These are phyloP conservation scores for Nowakowskiella sp. DNA, from an alignment of 192 early-diverging fungal species.

Conservation along the genomic window DNA sequence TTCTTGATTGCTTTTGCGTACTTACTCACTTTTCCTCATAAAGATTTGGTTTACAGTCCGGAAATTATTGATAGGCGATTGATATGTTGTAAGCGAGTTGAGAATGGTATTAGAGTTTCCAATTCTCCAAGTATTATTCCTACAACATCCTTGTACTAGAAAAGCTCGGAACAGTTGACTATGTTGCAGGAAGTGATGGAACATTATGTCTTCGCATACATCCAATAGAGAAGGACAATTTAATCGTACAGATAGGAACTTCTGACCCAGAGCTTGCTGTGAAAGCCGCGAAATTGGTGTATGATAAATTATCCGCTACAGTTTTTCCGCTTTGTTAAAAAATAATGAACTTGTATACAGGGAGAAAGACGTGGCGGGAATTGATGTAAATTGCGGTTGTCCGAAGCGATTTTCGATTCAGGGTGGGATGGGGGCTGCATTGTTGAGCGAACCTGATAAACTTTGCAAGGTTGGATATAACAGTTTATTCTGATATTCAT, in stretches of 20 bases:
- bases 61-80: constrained; percentile 88
- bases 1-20: not conserved
- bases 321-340: not conserved
- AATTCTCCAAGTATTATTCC: not conserved
- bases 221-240: constrained; percentile 58
- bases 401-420: constrained; percentile 92
- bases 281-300: constrained; percentile 74
- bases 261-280: constrained; percentile 78
- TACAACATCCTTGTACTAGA: constrained; percentile 8
- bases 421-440: constrained; percentile 88
- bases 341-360: constrained; percentile 24
- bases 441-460: constrained; percentile 76
- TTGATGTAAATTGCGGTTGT: constrained; percentile 98
- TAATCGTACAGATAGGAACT: constrained; percentile 93
- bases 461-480: constrained; percentile 50
- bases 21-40: not conserved
- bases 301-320: constrained; percentile 18
- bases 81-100: constrained; percentile 58
- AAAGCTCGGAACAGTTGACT: constrained; percentile 67
- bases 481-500: not conserved
- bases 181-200: constrained; percentile 45
- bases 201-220: constrained; percentile 66
- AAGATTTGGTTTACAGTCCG: constrained; percentile 80
- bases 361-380: constrained; percentile 72
- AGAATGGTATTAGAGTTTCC: constrained; percentile 58